Base-by-base conservation (phyloP, 495 filamentous ascomycete species). In the Penicillium ucsense region DNA sequence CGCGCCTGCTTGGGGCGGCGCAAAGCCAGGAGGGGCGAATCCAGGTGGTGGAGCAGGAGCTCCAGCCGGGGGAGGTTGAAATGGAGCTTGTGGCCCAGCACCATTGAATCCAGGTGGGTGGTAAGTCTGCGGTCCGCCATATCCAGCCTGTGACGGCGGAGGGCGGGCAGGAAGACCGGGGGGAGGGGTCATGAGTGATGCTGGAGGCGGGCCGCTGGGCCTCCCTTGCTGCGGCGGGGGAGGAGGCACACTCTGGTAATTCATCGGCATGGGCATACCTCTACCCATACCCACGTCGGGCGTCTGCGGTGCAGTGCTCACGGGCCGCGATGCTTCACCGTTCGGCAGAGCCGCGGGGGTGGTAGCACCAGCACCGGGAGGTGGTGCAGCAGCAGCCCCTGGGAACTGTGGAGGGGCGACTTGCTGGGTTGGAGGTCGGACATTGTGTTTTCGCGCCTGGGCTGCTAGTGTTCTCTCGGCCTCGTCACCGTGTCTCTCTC, bases 401-500 rank as follows among this genome's bases (percentile, higher is more conserved):
- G 74, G 60, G 38, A 81, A 70, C 42, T 69, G 73, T 20, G 41
- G 9, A 28, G 74, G 65, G 11, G 74, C 73, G 47, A 76, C 53
- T 42, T 73, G 73, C 62, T 79, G 85, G 5, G 76, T 72, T 45
- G 84, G 81, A 35, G 82, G 85, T 12, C 81, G 76, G 45, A 98
- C 86, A 56, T 95, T 95, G 67, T 97, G 88, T 63, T 89, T 90
- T 61, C 89, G 88, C 44, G 90, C 92, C 62, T 95, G 88, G 36
- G 85, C 82, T 38, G 92, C 94, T 43, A 98, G 76, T 78, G 85
- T 89, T 54, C 92, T 78, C 68, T 98, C 92, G 32, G 94, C 92
- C 59, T 90, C 75, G 58, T 98, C 92, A 49, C 92, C 92, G 62
- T 98, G 92, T 30, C 94, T 77, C 70, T 97, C 92, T 50, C 91